A percentile compares a stretch with the other conserved stretches of the same genome.
Evolutionary conservation across 1,284 basidiomycete genomes (phyloP).

Genomic region (Ustilago hordei): DNA sequence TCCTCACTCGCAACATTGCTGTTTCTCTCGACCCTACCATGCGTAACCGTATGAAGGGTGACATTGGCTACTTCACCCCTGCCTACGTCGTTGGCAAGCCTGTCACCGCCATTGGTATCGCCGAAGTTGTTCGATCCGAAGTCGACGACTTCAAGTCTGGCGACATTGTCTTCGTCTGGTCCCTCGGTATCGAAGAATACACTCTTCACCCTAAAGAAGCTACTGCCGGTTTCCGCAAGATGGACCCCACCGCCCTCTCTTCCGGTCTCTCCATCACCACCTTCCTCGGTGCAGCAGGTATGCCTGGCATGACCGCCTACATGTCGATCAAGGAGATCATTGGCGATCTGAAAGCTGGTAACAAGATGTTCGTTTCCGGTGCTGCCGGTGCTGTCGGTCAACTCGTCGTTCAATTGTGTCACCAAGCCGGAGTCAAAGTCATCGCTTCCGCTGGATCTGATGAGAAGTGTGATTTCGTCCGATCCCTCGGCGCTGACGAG

Average conservation of each 20-base stretch:
- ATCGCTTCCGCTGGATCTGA: constrained; percentile 83
- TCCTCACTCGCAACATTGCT: constrained; percentile 47
- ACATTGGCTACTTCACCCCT: constrained; percentile 41
- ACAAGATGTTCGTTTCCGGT: constrained; percentile 61
- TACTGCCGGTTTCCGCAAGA: constrained; percentile 26
- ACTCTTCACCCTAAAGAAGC: constrained; percentile 23
- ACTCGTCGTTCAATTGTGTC: constrained; percentile 73
- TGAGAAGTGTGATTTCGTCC: constrained; percentile 86
- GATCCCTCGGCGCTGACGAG: constrained; percentile 84
- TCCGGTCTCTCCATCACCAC: constrained; percentile 51
- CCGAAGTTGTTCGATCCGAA: constrained; percentile 40
- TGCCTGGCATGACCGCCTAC: constrained; percentile 69
- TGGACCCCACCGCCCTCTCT: constrained; percentile 22
- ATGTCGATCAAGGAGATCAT: constrained; percentile 61
- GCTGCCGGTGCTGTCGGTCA: constrained; percentile 65
- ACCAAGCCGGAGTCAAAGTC: constrained; percentile 75
- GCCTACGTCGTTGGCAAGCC: constrained; percentile 38
- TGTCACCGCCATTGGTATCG: constrained; percentile 44
- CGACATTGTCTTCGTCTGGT: constrained; percentile 42
- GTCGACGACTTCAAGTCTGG: constrained; percentile 21
- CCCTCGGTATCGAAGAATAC: constrained; percentile 43
- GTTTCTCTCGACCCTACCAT: constrained; percentile 54
- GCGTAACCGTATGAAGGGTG: constrained; percentile 55
- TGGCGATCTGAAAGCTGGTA: constrained; percentile 53
- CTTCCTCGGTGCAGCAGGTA: constrained; percentile 69